These are phyloP conservation scores for Sphaerostilbella broomeana DNA, from an alignment of 2,329 filamentous ascomycete genomes.

Conservation along the genomic window DNA sequence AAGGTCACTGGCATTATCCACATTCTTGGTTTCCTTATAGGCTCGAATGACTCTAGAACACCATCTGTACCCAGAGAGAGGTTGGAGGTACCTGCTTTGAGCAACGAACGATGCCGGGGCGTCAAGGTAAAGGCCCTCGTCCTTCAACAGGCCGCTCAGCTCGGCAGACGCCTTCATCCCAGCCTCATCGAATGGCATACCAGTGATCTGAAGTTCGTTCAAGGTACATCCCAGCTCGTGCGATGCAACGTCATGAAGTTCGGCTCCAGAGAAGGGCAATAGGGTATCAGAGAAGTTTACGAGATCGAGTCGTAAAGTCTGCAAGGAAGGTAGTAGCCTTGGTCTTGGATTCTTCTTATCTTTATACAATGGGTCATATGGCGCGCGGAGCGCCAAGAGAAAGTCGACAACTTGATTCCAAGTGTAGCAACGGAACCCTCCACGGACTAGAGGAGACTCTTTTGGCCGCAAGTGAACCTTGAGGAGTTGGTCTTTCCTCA, in stretches of 20 bases:
- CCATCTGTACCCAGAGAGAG: slow-evolving; percentile 34
- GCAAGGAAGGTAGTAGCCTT: slow-evolving; percentile 41
- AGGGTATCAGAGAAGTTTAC: slow-evolving; percentile 47
- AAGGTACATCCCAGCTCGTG: slow-evolving; percentile 48
- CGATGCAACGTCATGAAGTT: slow-evolving; percentile 46
- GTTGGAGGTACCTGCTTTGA: slow-evolving; percentile 32
- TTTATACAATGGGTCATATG: slow-evolving; percentile 37
- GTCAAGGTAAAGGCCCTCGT: slow-evolving; percentile 46
- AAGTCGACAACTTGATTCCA: slow-evolving; percentile 51
- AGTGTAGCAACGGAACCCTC: slow-evolving; percentile 48
- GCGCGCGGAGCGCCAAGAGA: slow-evolving; percentile 43
- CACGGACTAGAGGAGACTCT: slow-evolving; percentile 41
- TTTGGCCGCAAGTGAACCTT: slow-evolving; percentile 37
- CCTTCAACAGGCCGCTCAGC: slow-evolving; percentile 45
- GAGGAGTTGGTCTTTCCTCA: slow-evolving; percentile 37
- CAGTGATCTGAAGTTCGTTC: slow-evolving; percentile 47
- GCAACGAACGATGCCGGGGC: slow-evolving; percentile 39
- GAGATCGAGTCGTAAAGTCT: slow-evolving; percentile 44
- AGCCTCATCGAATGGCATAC: slow-evolving; percentile 43
- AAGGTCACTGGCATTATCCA: slow-evolving; percentile 18
- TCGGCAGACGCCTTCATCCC: slow-evolving; percentile 42
- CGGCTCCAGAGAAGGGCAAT: slow-evolving; percentile 38
- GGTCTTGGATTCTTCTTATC: slow-evolving; percentile 31
- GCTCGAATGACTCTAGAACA: slow-evolving; percentile 41
- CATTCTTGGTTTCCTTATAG: slow-evolving; percentile 28